Evolutionary conservation across 2,329 filamentous ascomycete genomes (phyloP).

Genomic region (Albifimbria verrucaria): DNA sequence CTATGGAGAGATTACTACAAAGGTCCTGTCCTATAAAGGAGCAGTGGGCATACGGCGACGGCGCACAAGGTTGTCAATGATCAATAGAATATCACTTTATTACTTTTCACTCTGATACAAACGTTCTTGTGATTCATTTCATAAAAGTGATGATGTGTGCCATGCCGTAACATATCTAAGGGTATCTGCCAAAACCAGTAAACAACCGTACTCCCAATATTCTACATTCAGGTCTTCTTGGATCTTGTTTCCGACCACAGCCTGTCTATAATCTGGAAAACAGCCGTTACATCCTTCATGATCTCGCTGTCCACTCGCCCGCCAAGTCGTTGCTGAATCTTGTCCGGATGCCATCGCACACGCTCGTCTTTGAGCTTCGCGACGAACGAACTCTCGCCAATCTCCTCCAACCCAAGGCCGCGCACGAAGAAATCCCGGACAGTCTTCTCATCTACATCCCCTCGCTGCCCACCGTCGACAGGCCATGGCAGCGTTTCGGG

Average conservation of each 20-base stretch:
- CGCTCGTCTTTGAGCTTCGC: slow-evolving; percentile 74
- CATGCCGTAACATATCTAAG: not conserved
- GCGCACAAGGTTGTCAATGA: not conserved
- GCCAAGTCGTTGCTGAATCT: slow-evolving; percentile 87
- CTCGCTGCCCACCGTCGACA: slow-evolving; percentile 53
- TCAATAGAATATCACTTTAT: not conserved
- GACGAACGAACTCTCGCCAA: slow-evolving; percentile 43
- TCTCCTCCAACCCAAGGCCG: slow-evolving; percentile 38
- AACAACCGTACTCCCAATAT: not conserved
- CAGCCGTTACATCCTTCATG: slow-evolving; percentile 77
- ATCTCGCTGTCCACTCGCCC: slow-evolving; percentile 66
- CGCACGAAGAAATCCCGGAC: slow-evolving; percentile 68
- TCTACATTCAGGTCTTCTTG: slow-evolving; percentile 12
- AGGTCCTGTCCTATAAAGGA: not conserved
- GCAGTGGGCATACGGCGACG: not conserved
- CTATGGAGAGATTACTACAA: not conserved
- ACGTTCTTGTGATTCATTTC: too few relatives aligned
- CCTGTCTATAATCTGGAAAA: slow-evolving; percentile 86
- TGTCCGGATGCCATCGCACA: slow-evolving; percentile 95
- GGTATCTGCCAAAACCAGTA: not conserved
- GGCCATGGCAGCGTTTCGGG: slow-evolving; percentile 65
- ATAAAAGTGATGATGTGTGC: not conserved
- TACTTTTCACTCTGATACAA: not conserved
- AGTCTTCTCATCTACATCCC: slow-evolving; percentile 53
- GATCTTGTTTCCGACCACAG: slow-evolving; percentile 66